Evolutionary conservation across 352 stramenopile genomes (phyloP).

Genomic region (Pilasporangium apinafurcum): DNA sequence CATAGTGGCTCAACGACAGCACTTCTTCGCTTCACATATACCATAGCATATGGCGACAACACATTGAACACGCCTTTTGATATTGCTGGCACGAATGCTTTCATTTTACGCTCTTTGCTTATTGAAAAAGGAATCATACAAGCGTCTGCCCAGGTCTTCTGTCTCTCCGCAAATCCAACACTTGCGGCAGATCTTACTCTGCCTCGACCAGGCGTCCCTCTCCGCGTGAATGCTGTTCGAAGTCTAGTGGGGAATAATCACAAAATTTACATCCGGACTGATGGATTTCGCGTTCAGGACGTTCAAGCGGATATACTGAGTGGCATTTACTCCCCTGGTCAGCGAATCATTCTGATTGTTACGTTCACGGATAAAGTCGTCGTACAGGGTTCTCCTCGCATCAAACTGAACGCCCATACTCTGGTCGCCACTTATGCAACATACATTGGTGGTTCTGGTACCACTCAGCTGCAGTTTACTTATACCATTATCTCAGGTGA

Average conservation of each 20-base stretch:
- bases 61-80: conserved; percentile 36
- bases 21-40: conserved; percentile 49
- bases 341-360: conserved; percentile 43
- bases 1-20: conserved; percentile 32
- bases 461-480: conserved; percentile 31
- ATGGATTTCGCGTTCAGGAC: conserved; percentile 32
- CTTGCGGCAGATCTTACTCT: conserved; percentile 36
- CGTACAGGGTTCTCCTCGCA: conserved; percentile 39
- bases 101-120: conserved; percentile 35
- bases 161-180: conserved; percentile 19
- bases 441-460: conserved; percentile 49
- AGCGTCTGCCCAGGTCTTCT: conserved; percentile 29
- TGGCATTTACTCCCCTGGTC: conserved; percentile 52
- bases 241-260: conserved; percentile 56
- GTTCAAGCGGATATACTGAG: conserved; percentile 27
- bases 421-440: conserved; percentile 22
- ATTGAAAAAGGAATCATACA: conserved; percentile 15
- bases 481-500: conserved; percentile 53
- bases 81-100: conserved; percentile 23
- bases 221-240: conserved; percentile 36
- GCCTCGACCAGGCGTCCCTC: conserved; percentile 28
- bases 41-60: conserved; percentile 27
- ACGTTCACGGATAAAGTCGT: conserved; percentile 34
- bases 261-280: conserved; percentile 60
- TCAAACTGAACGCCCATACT: conserved; percentile 44